Conservation (phyloP, 805 yeast genomes). For the Sugiyamaella chiloensis region DNA sequence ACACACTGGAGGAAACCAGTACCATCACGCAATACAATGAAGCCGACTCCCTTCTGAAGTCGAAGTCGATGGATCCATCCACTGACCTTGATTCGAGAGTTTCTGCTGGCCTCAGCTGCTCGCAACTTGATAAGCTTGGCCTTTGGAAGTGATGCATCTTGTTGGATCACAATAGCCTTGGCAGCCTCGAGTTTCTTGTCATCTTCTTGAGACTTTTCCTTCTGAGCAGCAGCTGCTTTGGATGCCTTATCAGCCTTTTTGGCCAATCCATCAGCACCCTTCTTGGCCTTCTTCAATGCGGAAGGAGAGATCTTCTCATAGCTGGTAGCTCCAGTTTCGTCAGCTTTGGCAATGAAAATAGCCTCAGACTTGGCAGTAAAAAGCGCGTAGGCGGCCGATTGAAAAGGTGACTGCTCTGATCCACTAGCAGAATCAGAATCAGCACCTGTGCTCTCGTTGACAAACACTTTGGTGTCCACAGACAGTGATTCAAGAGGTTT, state of each 20-base stretch:
- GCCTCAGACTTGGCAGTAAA: slow-evolving; percentile 42
- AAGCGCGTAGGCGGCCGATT: slow-evolving; percentile 81
- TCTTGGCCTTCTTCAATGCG: slow-evolving; percentile 93
- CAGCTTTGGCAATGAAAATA: slow-evolving; percentile 60
- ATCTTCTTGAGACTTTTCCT: slow-evolving; percentile 64
- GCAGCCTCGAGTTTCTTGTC: slow-evolving; percentile 74
- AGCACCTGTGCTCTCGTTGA: slow-evolving; percentile 69
- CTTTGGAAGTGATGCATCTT: slow-evolving; percentile 68
- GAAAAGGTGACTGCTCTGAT: slow-evolving; percentile 64
- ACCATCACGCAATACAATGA: slow-evolving; percentile 93
- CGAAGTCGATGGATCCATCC: slow-evolving; percentile 98
- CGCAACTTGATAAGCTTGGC: slow-evolving; percentile 68
- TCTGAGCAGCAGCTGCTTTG: slow-evolving; percentile 48
- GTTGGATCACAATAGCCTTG: slow-evolving; percentile 67
- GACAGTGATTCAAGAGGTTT: slow-evolving; percentile 21
- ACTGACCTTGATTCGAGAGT: slow-evolving; percentile 67
- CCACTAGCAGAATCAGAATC: slow-evolving; percentile 64
- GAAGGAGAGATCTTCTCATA: slow-evolving; percentile 81
- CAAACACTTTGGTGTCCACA: slow-evolving; percentile 43
- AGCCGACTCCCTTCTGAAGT: slow-evolving; percentile 86
- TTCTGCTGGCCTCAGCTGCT: slow-evolving; percentile 52
- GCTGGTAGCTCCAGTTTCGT: slow-evolving; percentile 32
- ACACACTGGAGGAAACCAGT: slow-evolving; percentile 87
- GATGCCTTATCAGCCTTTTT: slow-evolving; percentile 72
- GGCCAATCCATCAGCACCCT: slow-evolving; percentile 88